Evolutionary conservation across 1,284 basidiomycete genomes (phyloP), one percentile per base, ranked within the genome.

Genomic region (Psilocybe mexicana): DNA sequence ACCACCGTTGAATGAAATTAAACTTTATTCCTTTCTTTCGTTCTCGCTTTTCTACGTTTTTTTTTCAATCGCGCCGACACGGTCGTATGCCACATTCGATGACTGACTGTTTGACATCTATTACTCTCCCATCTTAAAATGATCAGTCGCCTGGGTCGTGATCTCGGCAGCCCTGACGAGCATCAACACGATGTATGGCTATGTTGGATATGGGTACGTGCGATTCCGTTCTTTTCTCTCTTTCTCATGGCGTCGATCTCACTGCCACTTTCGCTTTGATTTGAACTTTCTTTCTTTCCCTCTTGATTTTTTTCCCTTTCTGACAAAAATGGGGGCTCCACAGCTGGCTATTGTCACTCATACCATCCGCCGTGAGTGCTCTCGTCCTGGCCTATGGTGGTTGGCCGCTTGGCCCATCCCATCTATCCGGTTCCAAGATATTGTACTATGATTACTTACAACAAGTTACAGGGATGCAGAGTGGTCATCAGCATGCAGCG

Each of bases 161-260:
- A 44, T 63, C 12, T 57, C 58, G 14, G 56, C 59, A 40, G 59
- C 56, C 44, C 52, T 61, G 50, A 57, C 52, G 14, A 61, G 54
- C 26, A 54, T 65, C 44, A 62, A 59, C 55, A 59, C 54, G 36
- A 54, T 58, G 26, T 64, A 61, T 57, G 58, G 60, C 6, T 63
- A 64, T 57, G 60, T 60, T 48, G 64, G 63, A 61, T 65, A 63
- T 43, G 57, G 60, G 63, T 64, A 56, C 47, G 65, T 61, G 52
- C 51, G 45, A 48, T 50, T 57, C 55, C 52, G 58, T 53, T 60
- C 53, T 58, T 65, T 60, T 63, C 59, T 63, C 57, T 54, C 58
- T 63, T 62, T 59, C 56, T 56, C 55, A 60, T 57, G 59, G 55
- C 51, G 26, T 43, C 40, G 46, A 57, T 44, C 26, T 46, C 44